A percentile compares a stretch with the other conserved stretches of the same genome.
These are phyloP conservation scores for Irpex sp. DNA, from an alignment of 1,284 basidiomycete genomes.

Conservation along the genomic window DNA sequence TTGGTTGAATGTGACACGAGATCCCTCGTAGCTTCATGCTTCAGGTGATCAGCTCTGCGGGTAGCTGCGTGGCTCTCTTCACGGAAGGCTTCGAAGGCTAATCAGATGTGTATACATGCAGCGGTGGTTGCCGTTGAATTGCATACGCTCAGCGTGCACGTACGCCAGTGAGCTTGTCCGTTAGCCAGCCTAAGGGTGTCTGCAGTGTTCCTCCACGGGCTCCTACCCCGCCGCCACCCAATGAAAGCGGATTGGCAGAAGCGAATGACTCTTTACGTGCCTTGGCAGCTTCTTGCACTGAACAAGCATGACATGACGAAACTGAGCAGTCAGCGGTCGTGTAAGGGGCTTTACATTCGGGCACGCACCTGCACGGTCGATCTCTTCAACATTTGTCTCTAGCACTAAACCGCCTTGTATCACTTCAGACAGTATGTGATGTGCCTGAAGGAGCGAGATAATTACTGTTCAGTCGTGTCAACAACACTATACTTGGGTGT, in stretches of 20 bases:
- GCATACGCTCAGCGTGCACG: conserved; percentile 38
- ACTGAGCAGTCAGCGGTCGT: neutral
- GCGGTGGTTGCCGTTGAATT: neutral
- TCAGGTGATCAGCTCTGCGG: no score
- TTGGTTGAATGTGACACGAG: no score
- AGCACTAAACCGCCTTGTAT: conserved; percentile 97
- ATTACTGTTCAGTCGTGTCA: neutral
- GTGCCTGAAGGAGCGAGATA: conserved; percentile 53
- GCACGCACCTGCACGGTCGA: conserved; percentile 66
- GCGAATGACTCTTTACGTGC: conserved; percentile 72
- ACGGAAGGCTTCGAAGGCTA: neutral
- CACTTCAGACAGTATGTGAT: conserved; percentile 92
- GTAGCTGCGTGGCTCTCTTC: no score
- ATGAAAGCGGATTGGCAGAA: conserved; percentile 72
- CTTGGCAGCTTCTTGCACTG: conserved; percentile 66
- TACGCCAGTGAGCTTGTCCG: conserved; percentile 66
- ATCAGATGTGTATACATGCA: neutral
- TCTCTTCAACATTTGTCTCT: conserved; percentile 97
- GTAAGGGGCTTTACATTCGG: neutral
- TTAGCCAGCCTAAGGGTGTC: conserved; percentile 76
- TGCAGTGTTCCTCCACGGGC: conserved; percentile 59
- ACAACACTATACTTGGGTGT: neutral
- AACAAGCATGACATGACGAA: neutral
- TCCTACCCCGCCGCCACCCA: conserved; percentile 60
- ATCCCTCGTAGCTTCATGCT: no score